A percentile compares a stretch with the other conserved stretches of the same genome.
These are phyloP conservation scores for Dictyostelium brefeldianum DNA, from an alignment of 78 protist species.

Conservation along the genomic window DNA sequence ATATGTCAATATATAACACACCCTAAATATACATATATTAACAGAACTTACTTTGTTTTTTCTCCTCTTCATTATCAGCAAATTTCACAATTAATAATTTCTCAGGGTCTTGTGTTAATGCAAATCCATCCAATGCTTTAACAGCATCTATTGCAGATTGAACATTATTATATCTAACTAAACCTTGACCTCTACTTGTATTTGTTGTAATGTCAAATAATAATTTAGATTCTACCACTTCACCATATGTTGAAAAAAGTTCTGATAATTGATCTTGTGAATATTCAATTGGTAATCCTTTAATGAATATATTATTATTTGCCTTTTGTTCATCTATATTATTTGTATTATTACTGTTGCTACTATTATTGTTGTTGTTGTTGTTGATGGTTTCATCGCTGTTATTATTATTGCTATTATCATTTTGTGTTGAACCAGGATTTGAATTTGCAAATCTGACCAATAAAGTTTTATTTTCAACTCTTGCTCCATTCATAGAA, in stretches of 20 bases:
- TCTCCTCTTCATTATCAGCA: conserved; percentile 65
- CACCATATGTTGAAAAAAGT: conserved; percentile 44
- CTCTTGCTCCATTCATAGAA: conserved; percentile 66
- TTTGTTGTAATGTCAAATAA: conserved; percentile 41
- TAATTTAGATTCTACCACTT: conserved; percentile 38
- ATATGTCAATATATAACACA: neutral
- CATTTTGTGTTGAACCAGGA: neutral
- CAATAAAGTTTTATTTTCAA: conserved; percentile 44
- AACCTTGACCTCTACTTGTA: conserved; percentile 63
- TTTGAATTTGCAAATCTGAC: conserved; percentile 63
- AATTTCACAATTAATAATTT: conserved; percentile 22
- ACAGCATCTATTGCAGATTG: conserved; percentile 43
- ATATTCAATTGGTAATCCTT: conserved; percentile 43
- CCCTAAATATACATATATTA: neutral
- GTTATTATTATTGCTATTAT: neutral
- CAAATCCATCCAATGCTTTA: conserved; percentile 4
- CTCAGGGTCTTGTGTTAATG: conserved; percentile 18
- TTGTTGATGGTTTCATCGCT: no score
- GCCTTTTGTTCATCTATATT: conserved; percentile 9
- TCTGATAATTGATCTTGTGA: conserved; percentile 10
- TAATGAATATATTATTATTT: conserved; percentile 43
- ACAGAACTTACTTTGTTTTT: conserved; percentile 10
- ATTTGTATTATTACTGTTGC: neutral
- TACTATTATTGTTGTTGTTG: neutral
- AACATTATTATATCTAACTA: conserved; percentile 39